Base-by-base conservation (phyloP, 2,329 filamentous ascomycete species). In the Purpureocillium lavendulum region DNA sequence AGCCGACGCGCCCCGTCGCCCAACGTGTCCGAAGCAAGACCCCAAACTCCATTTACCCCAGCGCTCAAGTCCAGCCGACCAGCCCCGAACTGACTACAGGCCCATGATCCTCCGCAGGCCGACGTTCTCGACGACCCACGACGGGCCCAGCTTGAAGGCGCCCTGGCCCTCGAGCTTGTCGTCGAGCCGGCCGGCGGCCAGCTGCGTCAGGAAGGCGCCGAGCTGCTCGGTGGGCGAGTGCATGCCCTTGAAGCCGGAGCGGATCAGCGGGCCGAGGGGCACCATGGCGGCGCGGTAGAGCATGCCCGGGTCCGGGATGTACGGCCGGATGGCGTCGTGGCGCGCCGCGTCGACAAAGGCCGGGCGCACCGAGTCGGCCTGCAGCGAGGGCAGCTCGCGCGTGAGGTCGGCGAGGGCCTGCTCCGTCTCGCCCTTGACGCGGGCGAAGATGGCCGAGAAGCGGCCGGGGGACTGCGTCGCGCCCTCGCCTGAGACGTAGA, bases 391-490 rank as follows among this genome's bases (percentile, higher is more conserved):
- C 33, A 65, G 65, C 4, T 53, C 50, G 2, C 57, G 56, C 4
- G 62, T 57, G 46, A 86, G 56, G 0, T 69, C 65, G 2, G 81
- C 66, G 2, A 89, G 67, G 2, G 64, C 58, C 2, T 65, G 47
- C 58, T 89, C 84, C 0, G 75, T 72, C 53, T 77, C 68, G 11
- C 84, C 84, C 56, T 89, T 88, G 40, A 84, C 68, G 11, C 70
- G 65, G 2, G 67, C 79, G 50, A 76, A 87, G 33, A 75, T 59
- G 14, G 70, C 56, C 0, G 80, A 73, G 49, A 80, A 70, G 4
- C 57, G 54, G 3, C 71, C 70, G 0, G 81, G 82, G 1, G 60
- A 60, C 14, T 70, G 69, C 2, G 77, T 81, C 0, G 80, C 73
- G 34, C 77, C 77, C 38, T 66, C 61, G 36, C 80, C 82, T 0